A percentile compares a stretch with the other conserved stretches of the same genome.
Evolutionary conservation across 2,329 filamentous ascomycete species (phyloP).

Genomic region (Aspergillus ochraceoroseus): DNA sequence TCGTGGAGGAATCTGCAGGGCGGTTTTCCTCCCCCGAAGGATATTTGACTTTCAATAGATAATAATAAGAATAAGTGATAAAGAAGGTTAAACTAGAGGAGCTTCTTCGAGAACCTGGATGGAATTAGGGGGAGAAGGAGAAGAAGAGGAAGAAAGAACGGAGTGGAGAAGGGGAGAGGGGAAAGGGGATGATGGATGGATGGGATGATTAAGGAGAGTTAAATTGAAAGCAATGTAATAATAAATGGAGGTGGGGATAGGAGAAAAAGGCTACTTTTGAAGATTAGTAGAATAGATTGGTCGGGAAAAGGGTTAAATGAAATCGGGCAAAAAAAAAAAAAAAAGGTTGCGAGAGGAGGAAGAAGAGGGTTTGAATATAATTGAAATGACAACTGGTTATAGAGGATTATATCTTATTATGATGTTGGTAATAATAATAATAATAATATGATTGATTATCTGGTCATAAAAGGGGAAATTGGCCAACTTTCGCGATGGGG

Average conservation of each 20-base stretch:
- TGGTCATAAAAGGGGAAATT: too few relatives aligned
- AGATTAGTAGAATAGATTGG: neutral
- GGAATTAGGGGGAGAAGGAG: conserved; percentile 9
- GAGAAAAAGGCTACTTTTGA: conserved; percentile 6
- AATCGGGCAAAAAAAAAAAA: neutral
- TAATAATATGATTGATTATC: too few relatives aligned
- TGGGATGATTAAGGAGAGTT: conserved; percentile 19
- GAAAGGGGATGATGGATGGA: conserved; percentile 21
- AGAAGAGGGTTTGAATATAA: too few relatives aligned
- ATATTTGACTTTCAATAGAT: conserved; percentile 3
- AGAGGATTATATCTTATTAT: too few relatives aligned
- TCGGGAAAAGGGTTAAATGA: neutral
- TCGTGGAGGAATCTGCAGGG: conserved; percentile 2
- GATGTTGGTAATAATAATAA: too few relatives aligned
- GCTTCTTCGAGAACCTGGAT: conserved; percentile 11
- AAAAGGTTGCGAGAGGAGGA: too few relatives aligned
- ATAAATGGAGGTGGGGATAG: conserved; percentile 14
- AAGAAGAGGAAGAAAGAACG: conserved; percentile 8
- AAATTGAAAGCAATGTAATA: conserved; percentile 1
- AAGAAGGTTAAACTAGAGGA: conserved; percentile 12
- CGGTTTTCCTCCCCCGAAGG: conserved; percentile 2
- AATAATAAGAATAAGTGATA: neutral
- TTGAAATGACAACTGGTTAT: too few relatives aligned
- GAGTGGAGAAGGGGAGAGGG: conserved; percentile 16
- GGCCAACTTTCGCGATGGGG: neutral